Percentiles rank a stretch among this genome's conserved stretches.
phyloP scores from a whole-genome alignment of 495 filamentous ascomycete species.

The Penicillium macrosclerotiorum region DNA sequence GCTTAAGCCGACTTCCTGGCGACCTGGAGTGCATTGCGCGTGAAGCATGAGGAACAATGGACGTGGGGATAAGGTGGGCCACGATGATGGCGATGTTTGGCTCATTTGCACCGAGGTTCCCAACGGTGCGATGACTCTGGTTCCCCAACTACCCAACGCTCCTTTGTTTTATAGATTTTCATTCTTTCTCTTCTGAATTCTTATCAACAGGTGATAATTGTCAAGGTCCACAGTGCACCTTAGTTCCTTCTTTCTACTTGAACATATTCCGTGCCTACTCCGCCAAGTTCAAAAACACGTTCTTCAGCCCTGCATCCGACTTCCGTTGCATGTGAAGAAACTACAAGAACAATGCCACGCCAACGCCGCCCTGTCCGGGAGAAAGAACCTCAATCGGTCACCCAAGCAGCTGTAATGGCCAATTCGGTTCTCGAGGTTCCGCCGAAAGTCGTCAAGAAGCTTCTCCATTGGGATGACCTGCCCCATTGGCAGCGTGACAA shows the following conservation, averaged over 20 bases:
- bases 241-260: constrained; percentile 14
- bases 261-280: constrained; percentile 17
- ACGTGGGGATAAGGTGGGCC: constrained; percentile 7
- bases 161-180: constrained; percentile 4
- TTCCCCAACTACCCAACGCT: constrained; percentile 28
- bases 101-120: constrained; percentile 21
- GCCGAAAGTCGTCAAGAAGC: constrained; percentile 30
- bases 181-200: constrained; percentile 7
- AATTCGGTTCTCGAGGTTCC: constrained; percentile 27
- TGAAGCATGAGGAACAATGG: constrained; percentile 8
- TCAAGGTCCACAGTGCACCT: neutral
- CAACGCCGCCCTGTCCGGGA: constrained; percentile 36
- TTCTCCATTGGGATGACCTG: constrained; percentile 63
- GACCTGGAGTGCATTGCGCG: constrained; percentile 19
- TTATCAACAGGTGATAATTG: neutral
- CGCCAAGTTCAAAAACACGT: constrained; percentile 9
- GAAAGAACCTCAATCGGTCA: constrained; percentile 13
- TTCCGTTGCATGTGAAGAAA: constrained; percentile 26
- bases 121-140: constrained; percentile 13
- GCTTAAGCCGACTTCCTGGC: constrained; percentile 65
- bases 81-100: constrained; percentile 22
- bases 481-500: constrained; percentile 75
- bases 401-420: constrained; percentile 16
- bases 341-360: constrained; percentile 33
- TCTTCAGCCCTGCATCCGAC: constrained; percentile 10